Percentiles rank a stretch among this genome's conserved stretches.
phyloP scores from a whole-genome alignment of 768 basidiomycete species.

The Serpula lacrymans region DNA sequence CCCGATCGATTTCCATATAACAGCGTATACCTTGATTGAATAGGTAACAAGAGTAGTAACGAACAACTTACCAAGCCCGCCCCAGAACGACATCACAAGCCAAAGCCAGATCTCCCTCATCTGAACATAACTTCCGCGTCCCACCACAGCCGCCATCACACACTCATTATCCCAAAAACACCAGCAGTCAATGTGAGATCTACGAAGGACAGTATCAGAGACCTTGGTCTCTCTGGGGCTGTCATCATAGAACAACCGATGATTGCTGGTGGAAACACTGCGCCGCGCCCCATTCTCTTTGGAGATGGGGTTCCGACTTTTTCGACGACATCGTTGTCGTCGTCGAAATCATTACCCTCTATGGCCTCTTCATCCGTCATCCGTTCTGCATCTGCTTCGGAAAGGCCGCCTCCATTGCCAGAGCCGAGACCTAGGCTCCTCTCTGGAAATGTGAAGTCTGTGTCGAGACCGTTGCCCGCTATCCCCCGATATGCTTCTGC shows the following conservation, averaged over 20 bases:
- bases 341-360: background rate
- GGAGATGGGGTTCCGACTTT: background rate
- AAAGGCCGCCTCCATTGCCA: background rate
- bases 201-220: slow-evolving; percentile 2
- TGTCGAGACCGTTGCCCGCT: too few species aligned
- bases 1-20: too few species aligned
- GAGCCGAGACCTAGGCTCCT: background rate
- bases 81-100: too few species aligned
- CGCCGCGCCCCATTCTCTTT: background rate
- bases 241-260: slow-evolving; percentile 1
- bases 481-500: too few species aligned
- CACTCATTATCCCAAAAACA: background rate
- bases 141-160: background rate
- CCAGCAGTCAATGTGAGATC: slow-evolving; percentile 4
- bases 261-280: background rate
- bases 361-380: background rate
- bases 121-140: background rate
- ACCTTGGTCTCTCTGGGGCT: slow-evolving; percentile 1
- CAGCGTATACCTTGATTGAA: too few species aligned
- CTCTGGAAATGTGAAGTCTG: too few species aligned
- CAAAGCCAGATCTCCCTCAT: background rate
- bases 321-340: background rate
- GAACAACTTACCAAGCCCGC: too few species aligned
- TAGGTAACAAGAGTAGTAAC: too few species aligned
- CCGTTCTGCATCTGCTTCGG: too few species aligned